Conservation (phyloP, 2,329 filamentous ascomycete species). For the Penicillium verrucosum region DNA sequence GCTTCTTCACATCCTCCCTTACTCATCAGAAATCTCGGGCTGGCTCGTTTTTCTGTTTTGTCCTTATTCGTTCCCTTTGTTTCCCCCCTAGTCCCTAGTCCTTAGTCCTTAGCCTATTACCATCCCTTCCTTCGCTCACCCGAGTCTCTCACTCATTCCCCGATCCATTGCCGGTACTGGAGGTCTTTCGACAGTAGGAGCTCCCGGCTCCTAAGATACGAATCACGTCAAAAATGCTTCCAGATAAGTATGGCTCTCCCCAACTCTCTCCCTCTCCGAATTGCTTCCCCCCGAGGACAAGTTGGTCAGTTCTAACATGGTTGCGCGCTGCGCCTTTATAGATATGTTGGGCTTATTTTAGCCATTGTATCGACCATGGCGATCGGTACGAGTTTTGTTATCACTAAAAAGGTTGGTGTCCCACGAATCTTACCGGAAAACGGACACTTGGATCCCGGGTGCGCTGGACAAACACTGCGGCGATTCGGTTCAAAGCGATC, state of each 20-base stretch:
- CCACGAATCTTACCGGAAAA: background rate
- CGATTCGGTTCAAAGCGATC: background rate
- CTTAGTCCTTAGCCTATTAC: conserved; percentile 2
- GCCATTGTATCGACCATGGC: conserved; percentile 49
- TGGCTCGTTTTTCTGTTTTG: conserved; percentile 21
- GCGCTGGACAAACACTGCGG: background rate
- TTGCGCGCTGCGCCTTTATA: conserved; percentile 22
- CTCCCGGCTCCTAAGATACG: conserved; percentile 33
- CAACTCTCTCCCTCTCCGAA: background rate
- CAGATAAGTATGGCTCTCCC: conserved; percentile 40
- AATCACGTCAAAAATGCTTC: conserved; percentile 36
- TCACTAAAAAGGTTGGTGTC: conserved; percentile 84
- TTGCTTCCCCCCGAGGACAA: conserved; percentile 8
- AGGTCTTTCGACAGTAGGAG: conserved; percentile 34
- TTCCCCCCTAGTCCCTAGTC: background rate
- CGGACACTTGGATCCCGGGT: background rate
- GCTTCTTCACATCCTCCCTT: conserved; percentile 9
- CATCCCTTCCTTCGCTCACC: conserved; percentile 10
- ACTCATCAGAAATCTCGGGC: conserved; percentile 21
- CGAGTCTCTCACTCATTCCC: conserved; percentile 15
- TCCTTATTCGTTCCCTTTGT: conserved; percentile 5
- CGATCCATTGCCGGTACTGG: conserved; percentile 30
- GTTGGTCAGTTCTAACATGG: conserved; percentile 20
- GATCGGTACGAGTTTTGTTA: conserved; percentile 82
- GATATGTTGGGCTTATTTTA: conserved; percentile 47